Base-by-base conservation (phyloP, 2,329 filamentous ascomycete species). In the Tolypocladium pustulatum region DNA sequence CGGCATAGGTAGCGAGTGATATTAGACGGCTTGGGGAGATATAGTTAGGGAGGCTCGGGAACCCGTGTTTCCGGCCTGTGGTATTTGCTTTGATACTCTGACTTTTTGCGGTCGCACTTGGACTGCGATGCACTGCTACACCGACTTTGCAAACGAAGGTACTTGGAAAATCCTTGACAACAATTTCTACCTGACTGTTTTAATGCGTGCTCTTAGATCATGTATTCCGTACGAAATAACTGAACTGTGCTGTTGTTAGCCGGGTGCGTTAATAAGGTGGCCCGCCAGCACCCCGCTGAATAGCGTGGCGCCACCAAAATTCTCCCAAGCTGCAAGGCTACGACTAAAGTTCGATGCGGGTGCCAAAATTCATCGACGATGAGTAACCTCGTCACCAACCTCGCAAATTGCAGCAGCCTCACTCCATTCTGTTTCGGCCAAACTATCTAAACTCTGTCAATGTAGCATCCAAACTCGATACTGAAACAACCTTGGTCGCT, bases 1-100 rank as follows among this genome's bases (percentile, higher is more conserved):
- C 52, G 61, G 56, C 41, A 59, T 58, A 58, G 49, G 49, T 7
- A 52, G 46, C 52, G 61, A 37, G 34, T 57, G 54, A 30, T 41
- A 58, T 59, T 37, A 52, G 55, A 51, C 34, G 58, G 30, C 30
- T 22, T 15, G 27, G 27, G 30, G 49, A 22, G 30, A 34, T 34
- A 4, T 53, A 20, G 30, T 22, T 36, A 7, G 20, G 49, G 30
- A 36, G 30, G 49, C 49, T 36, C 30, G 15, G 30, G 49, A 34
- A 32, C 49, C 4, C 10, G 37, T 32, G 38, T 55, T 55, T 41
- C 37, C 32, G 15, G 22, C n/a, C 13, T 38, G 7, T 41, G 53
- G 17, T 32, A 41, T 38, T 41, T 27, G 22, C 53, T 55, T n/a
- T 51, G 17, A 10, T 7, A 32, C 46, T 32, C 15, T 51, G 46